Conservation (phyloP, 129 eudicot species). For the Flaveria ramosissima region DNA sequence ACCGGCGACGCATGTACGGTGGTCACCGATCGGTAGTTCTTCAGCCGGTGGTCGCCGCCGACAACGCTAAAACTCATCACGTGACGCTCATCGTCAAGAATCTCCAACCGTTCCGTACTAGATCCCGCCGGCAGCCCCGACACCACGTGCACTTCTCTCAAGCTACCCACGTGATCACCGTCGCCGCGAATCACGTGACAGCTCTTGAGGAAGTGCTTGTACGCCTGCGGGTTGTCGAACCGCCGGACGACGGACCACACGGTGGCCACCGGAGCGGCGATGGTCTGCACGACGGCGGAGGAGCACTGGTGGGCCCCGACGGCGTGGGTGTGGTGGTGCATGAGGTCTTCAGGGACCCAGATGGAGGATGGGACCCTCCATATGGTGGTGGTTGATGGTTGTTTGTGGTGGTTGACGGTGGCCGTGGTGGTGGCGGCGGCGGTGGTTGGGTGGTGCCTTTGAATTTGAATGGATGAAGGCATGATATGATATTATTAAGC, state of each 20-base stretch:
- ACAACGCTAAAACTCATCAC: constrained; percentile 77
- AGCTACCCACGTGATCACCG: constrained; percentile 65
- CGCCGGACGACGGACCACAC: constrained; percentile 84
- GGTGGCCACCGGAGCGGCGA: constrained; percentile 56
- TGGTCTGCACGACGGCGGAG: constrained; percentile 67
- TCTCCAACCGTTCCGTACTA: constrained; percentile 80
- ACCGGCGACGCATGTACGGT: constrained; percentile 53
- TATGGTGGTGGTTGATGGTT: constrained; percentile 29
- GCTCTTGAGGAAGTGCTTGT: constrained; percentile 76
- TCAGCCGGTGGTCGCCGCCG: constrained; percentile 78
- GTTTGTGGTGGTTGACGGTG: constrained; percentile 34
- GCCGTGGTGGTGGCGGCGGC: constrained; percentile 15
- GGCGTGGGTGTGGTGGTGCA: constrained; percentile 68
- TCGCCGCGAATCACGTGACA: constrained; percentile 73
- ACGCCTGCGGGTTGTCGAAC: constrained; percentile 79
- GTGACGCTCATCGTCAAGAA: constrained; percentile 71
- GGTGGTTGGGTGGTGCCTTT: constrained; percentile 51
- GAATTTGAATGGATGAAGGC: constrained; percentile 67
- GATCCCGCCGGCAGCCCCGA: constrained; percentile 84
- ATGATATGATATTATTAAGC: constrained; percentile 7
- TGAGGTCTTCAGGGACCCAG: constrained; percentile 45
- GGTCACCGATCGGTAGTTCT: constrained; percentile 77
- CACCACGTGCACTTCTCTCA: constrained; percentile 74
- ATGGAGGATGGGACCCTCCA: constrained; percentile 45
- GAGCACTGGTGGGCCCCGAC: constrained; percentile 70